Conservation (phyloP, 768 basidiomycete genomes). For the Naematelia encephala region DNA sequence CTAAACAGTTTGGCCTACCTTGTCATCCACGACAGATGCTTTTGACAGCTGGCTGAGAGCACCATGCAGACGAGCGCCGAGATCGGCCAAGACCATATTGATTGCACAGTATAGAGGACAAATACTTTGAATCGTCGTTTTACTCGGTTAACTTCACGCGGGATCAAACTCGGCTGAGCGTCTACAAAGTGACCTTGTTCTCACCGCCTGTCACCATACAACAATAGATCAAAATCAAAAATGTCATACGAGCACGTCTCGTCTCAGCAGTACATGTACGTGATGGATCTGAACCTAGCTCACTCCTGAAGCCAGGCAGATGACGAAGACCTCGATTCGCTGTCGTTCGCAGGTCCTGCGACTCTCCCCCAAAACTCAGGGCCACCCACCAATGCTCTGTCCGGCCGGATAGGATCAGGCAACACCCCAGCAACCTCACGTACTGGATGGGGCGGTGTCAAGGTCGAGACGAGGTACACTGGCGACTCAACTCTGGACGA, state of each 20-base stretch:
- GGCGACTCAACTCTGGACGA: constrained; percentile 88
- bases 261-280: constrained; percentile 37
- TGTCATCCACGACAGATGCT: constrained; percentile 84
- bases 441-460: constrained; percentile 64
- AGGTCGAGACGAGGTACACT: constrained; percentile 83
- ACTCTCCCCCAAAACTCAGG: constrained; percentile 10
- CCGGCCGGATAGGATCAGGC: constrained; percentile 40
- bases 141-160: too few relatives aligned
- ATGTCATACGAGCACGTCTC: constrained; percentile 34
- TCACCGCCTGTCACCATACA: too few relatives aligned
- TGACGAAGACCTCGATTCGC: constrained; percentile 48
- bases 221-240: neutral
- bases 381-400: constrained; percentile 13
- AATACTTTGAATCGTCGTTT: too few relatives aligned
- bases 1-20: constrained; percentile 56
- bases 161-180: too few relatives aligned
- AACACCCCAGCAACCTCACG: constrained; percentile 16
- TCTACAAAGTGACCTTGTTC: too few relatives aligned
- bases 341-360: constrained; percentile 40
- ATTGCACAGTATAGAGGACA: too few relatives aligned
- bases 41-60: constrained; percentile 86
- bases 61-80: constrained; percentile 88
- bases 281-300: neutral
- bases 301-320: constrained; percentile 44
- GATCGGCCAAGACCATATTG: constrained; percentile 89